A percentile compares a stretch with the other conserved stretches of the same genome.
These are phyloP conservation scores for Panicum virgatum DNA, from an alignment of 202 grass and related monocot species.

Conservation along the genomic window DNA sequence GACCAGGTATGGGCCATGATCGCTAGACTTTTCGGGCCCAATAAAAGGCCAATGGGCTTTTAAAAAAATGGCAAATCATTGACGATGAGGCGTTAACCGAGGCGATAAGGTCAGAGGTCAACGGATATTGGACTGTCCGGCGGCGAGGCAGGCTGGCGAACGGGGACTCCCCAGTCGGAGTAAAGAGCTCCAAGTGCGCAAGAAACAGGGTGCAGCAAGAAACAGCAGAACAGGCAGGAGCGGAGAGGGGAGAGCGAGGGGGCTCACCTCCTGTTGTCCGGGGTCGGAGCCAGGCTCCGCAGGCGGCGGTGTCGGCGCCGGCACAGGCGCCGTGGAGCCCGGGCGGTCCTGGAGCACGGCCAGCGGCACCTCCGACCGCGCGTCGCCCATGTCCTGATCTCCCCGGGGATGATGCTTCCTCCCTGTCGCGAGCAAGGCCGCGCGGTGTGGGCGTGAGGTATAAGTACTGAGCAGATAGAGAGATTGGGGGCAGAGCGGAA, in stretches of 20 bases:
- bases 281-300: neutral
- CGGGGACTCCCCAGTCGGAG: neutral
- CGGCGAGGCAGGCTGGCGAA: neutral
- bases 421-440: neutral
- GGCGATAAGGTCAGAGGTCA: neutral
- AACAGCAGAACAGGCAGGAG: neutral
- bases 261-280: conserved; percentile 31
- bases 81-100: no score
- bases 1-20: no score
- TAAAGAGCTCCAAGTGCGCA: neutral
- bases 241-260: neutral
- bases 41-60: no score
- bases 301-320: neutral
- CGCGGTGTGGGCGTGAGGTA: neutral
- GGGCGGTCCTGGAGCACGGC: conserved; percentile 8
- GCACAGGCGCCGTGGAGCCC: neutral
- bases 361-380: conserved; percentile 10
- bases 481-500: neutral
- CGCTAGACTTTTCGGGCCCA: no score
- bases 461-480: neutral
- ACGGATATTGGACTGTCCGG: neutral
- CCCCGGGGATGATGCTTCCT: neutral
- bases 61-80: no score
- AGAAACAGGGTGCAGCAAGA: neutral
- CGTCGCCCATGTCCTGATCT: conserved; percentile 21